Evolutionary conservation across 306 rosid species (phyloP).

Genomic region (Trifolium dubium): DNA sequence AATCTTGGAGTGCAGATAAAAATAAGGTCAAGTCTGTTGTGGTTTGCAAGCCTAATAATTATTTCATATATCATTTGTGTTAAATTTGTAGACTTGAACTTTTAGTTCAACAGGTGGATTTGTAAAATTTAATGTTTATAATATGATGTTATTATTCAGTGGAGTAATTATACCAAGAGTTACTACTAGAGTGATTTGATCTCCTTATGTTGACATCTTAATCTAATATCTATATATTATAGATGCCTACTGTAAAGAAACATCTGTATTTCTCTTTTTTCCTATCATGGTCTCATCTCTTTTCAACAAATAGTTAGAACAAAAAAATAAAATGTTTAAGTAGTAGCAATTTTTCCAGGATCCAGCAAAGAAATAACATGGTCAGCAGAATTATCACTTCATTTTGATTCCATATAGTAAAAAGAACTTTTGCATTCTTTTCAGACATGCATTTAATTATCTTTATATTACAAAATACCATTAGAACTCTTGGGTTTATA

Average conservation of each 20-base stretch:
- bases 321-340: background rate
- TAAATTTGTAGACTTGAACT: slow-evolving; percentile 9
- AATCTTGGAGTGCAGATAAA: slow-evolving; percentile 12
- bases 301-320: background rate
- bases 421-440: background rate
- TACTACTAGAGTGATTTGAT: background rate
- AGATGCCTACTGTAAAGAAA: background rate
- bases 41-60: slow-evolving; percentile 17
- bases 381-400: background rate
- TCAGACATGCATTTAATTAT: background rate
- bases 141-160: background rate
- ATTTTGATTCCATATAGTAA: background rate
- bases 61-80: background rate
- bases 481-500: too few relatives aligned
- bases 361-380: background rate
- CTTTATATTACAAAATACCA: background rate
- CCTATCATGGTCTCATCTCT: background rate
- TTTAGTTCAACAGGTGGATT: background rate
- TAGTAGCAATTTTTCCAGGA: background rate
- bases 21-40: slow-evolving; percentile 15
- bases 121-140: background rate
- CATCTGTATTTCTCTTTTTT: background rate
- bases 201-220: background rate
- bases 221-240: background rate
- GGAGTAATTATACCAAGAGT: background rate